Base-by-base conservation (phyloP, 139 green algal genomes). In the Protoeuglena noctilucae region DNA sequence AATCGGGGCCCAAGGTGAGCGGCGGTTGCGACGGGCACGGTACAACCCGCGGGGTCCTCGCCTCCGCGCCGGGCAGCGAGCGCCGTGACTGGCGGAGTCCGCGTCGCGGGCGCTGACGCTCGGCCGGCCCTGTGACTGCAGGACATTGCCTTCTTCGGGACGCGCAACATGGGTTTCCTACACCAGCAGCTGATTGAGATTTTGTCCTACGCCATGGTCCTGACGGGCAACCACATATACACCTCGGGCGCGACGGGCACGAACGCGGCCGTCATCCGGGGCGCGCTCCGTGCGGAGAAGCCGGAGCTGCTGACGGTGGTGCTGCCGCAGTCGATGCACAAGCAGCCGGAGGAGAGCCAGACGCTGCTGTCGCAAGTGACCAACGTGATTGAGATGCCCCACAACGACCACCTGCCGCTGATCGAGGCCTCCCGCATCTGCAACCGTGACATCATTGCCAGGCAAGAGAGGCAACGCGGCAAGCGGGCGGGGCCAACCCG, bases 101-200 rank as follows among this genome's bases (percentile, higher is more conserved):
- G 12, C 34, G 9, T 43, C 9, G 9, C 7, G 9, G 12, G 9
- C 9, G 34, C 34, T 7, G 9, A 12, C 34, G 34, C 34, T 43
- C 9, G 9, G 34, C 9, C 9, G 9, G 9, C 9, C 34, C 34
- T 7, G 12, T 12, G 34, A 1, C 87, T 90, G 0, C 89, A 93
- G 50, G 74, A 78, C 40, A 78, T 98, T 17, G 90, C 85, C 1
- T 97, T 98, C 67, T 98, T 98, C 73, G 90, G 90, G 9, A 97
- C 90, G 21, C 66, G 90, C 18, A 98, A 97, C 70, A 97, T 98
- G 86, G 91, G 91, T 1, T 88, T 93, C 43, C 76, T 92, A 52
- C 89, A 98, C 63, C 90, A 98, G 58, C 83, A 97, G 65, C 76
- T 98, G 2, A 89, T 97, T 27, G 91, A 98, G 63, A 88, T 96